A percentile compares a stretch with the other conserved stretches of the same genome.
Evolutionary conservation across 306 rosid species (phyloP).

Genomic region (Vigna hirtella): DNA sequence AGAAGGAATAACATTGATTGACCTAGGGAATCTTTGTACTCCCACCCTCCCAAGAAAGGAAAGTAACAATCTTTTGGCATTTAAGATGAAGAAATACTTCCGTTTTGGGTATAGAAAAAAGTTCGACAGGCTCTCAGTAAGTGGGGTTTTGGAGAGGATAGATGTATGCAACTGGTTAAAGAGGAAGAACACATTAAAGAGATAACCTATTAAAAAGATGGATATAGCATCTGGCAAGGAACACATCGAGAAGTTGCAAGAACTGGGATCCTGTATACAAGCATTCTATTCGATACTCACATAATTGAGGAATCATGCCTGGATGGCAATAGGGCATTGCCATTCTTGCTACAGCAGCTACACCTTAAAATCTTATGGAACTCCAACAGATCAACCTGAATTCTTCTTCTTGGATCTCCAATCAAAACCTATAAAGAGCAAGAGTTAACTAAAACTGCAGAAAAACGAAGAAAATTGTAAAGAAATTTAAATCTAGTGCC

Average conservation of each 20-base stretch:
- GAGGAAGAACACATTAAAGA: background rate
- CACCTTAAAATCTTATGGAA: slow-evolving; percentile 73
- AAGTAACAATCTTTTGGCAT: background rate
- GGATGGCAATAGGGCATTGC: slow-evolving; percentile 62
- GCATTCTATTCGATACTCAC: slow-evolving; percentile 58
- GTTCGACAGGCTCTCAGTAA: background rate
- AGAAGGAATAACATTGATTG: slow-evolving; percentile 17
- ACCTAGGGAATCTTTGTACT: slow-evolving; percentile 21
- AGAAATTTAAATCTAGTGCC: slow-evolving; percentile 12
- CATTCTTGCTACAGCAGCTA: slow-evolving; percentile 74
- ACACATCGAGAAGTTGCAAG: slow-evolving; percentile 2
- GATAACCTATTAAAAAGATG: slow-evolving; percentile 2
- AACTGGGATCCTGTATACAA: slow-evolving; percentile 10
- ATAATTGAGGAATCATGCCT: slow-evolving; percentile 87
- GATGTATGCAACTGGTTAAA: background rate
- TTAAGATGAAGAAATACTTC: background rate
- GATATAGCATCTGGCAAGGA: slow-evolving; percentile 20
- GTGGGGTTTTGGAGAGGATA: background rate
- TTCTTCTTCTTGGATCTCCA: slow-evolving; percentile 89
- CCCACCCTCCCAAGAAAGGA: slow-evolving; percentile 18
- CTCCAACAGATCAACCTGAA: slow-evolving; percentile 91
- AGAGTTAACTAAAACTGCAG: slow-evolving; percentile 33
- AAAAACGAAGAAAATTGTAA: slow-evolving; percentile 9
- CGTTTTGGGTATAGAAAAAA: background rate
- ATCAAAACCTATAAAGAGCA: slow-evolving; percentile 65